Percentiles rank a stretch among this genome's conserved stretches.
These are phyloP conservation scores for Aspergillus campestris DNA, from an alignment of 495 filamentous ascomycete genomes.

Conservation along the genomic window DNA sequence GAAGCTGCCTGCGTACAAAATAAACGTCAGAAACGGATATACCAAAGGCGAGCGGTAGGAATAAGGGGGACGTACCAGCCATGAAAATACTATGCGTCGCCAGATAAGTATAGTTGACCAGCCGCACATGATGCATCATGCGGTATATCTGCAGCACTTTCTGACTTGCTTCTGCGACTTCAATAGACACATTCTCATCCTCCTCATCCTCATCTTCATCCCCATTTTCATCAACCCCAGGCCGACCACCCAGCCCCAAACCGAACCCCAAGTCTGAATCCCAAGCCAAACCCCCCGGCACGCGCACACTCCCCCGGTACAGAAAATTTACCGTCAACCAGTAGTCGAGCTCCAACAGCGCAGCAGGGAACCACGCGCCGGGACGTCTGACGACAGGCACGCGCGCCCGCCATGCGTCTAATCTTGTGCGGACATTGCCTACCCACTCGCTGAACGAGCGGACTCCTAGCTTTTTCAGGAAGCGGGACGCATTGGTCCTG, in stretches of 20 bases:
- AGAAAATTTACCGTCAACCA: conserved; percentile 93
- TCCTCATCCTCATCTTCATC: conserved; percentile 51
- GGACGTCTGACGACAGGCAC: conserved; percentile 66
- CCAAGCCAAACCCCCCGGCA: conserved; percentile 67
- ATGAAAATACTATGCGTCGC: conserved; percentile 93
- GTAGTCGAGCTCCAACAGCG: conserved; percentile 85
- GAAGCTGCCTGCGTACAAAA: conserved; percentile 54
- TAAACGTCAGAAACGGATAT: too few species aligned
- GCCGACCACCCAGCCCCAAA: too few species aligned
- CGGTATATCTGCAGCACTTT: conserved; percentile 81
- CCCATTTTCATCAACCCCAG: too few species aligned
- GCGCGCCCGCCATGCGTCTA: conserved; percentile 76
- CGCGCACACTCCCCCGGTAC: conserved; percentile 76
- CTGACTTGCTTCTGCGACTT: conserved; percentile 86
- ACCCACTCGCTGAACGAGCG: conserved; percentile 79
- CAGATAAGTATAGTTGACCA: conserved; percentile 89
- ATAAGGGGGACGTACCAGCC: conserved; percentile 49
- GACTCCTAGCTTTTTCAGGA: conserved; percentile 20
- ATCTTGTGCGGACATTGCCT: conserved; percentile 67
- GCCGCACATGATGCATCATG: conserved; percentile 69
- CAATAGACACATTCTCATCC: conserved; percentile 78
- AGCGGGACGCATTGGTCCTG: neutral
- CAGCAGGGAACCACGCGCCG: conserved; percentile 73
- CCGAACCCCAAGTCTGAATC: conserved; percentile 59
- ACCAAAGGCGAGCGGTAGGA: conserved; percentile 1